These are phyloP conservation scores for Coprinopsis cinerea DNA, from an alignment of 768 basidiomycete species.

Conservation along the genomic window DNA sequence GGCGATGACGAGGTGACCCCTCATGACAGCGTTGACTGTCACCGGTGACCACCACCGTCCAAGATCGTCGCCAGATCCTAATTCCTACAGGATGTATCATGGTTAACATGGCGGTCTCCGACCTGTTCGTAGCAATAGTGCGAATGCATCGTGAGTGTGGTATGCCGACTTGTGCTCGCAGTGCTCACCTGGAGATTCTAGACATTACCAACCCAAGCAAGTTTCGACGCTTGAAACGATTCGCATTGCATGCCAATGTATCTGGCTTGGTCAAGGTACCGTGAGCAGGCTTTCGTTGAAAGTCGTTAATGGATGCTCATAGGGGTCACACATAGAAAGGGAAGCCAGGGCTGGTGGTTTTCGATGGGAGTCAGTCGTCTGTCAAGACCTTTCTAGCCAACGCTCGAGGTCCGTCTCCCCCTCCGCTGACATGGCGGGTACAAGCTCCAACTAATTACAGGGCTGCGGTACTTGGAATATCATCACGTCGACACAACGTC, in stretches of 20 bases:
- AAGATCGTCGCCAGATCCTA: no score
- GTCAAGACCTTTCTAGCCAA: slow-evolving; percentile 33
- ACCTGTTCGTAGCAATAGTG: slow-evolving; percentile 29
- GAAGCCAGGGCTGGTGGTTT: slow-evolving; percentile 37
- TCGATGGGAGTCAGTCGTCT: slow-evolving; percentile 29
- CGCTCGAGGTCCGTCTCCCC: slow-evolving; percentile 25
- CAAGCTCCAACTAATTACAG: slow-evolving; percentile 15
- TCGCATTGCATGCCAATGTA: slow-evolving; percentile 29
- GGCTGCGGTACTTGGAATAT: slow-evolving; percentile 38
- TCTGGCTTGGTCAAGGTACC: slow-evolving; percentile 37
- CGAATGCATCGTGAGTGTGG: slow-evolving; percentile 36
- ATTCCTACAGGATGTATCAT: no score
- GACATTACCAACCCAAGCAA: slow-evolving; percentile 36
- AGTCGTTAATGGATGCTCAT: background rate
- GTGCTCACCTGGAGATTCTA: slow-evolving; percentile 9
- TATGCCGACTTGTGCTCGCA: background rate
- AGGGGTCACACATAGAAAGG: slow-evolving; percentile 28
- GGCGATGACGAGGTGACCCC: no score
- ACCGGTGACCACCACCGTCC: no score
- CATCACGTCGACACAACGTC: slow-evolving; percentile 34
- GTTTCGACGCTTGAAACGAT: slow-evolving; percentile 34
- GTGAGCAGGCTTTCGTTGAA: background rate
- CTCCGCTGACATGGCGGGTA: background rate
- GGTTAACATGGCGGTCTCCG: background rate
- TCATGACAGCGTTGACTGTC: no score